Evolutionary conservation across 371 early-diverging fungal genomes (phyloP).

Genomic region (Choanephora cucurbitarum): DNA sequence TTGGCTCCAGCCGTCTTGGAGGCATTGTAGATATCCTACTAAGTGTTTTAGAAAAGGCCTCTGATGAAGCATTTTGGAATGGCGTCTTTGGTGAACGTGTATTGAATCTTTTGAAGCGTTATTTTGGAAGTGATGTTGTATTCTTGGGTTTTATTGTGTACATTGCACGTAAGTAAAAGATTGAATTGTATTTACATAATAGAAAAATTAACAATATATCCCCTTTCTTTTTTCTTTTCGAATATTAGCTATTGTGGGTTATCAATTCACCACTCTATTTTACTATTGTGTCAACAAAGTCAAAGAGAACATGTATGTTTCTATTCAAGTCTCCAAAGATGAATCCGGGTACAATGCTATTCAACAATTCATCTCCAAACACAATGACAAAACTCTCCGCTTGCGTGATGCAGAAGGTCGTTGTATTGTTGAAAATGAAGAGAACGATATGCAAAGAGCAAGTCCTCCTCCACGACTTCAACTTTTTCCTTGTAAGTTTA

Average conservation of each 20-base stretch:
- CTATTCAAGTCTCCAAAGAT: conserved; percentile 18
- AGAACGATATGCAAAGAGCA: conserved; percentile 13
- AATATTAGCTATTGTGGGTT: conserved; percentile 23
- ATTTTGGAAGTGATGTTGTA: conserved; percentile 35
- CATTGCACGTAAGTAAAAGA: conserved; percentile 27
- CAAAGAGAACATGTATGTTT: conserved; percentile 23
- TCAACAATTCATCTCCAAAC: conserved; percentile 18
- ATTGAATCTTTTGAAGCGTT: conserved; percentile 24
- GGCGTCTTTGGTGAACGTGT: conserved; percentile 25
- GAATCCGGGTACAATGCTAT: conserved; percentile 24
- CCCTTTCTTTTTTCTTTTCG: not conserved
- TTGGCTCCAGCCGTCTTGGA: conserved; percentile 1
- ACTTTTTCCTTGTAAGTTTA: conserved; percentile 39
- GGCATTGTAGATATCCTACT: conserved; percentile 8
- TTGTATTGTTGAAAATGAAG: conserved; percentile 13
- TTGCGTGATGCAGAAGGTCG: conserved; percentile 22
- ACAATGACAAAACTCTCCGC: conserved; percentile 7
- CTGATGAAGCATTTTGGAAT: conserved; percentile 34
- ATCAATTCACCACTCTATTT: conserved; percentile 8
- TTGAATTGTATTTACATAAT: not conserved
- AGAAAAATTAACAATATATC: not conserved
- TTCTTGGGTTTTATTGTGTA: conserved; percentile 34
- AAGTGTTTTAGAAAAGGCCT: conserved; percentile 20
- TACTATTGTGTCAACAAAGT: conserved; percentile 1
- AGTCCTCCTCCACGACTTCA: conserved; percentile 23